Percentiles rank a stretch among this genome's conserved stretches.
These are phyloP conservation scores for Yamadazyma insecticola DNA, from an alignment of 805 yeast species.

Conservation along the genomic window DNA sequence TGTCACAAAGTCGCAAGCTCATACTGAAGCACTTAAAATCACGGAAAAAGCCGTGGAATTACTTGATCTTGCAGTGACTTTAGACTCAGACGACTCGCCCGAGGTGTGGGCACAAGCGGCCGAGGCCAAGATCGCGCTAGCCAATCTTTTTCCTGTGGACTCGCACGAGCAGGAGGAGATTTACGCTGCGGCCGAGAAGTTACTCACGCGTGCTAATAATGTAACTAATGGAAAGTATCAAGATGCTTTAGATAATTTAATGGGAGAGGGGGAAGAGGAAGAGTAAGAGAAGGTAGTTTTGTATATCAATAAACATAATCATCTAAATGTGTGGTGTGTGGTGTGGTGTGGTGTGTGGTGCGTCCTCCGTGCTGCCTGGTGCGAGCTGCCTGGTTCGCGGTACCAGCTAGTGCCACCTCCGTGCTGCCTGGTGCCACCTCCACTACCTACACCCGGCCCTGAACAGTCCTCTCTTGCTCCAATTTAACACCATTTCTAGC, in stretches of 20 bases:
- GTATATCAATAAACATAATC: too few relatives aligned
- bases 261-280: too few relatives aligned
- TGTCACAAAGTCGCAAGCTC: too few relatives aligned
- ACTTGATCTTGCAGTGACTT: conserved; percentile 45
- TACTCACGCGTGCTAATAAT: conserved; percentile 67
- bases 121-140: conserved; percentile 78
- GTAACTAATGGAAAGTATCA: conserved; percentile 75
- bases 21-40: conserved; percentile 11
- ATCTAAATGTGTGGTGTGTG: too few relatives aligned
- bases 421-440: too few relatives aligned
- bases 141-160: conserved; percentile 65
- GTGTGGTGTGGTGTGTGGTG: too few relatives aligned
- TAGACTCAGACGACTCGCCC: too few relatives aligned
- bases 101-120: conserved; percentile 80
- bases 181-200: conserved; percentile 66
- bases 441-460: conserved; percentile 28
- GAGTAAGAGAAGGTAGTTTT: too few relatives aligned
- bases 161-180: conserved; percentile 61
- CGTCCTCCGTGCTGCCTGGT: too few relatives aligned
- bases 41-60: conserved; percentile 53
- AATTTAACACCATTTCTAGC: conserved; percentile 80
- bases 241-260: conserved; percentile 54
- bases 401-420: too few relatives aligned
- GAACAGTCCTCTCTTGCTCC: conserved; percentile 78
- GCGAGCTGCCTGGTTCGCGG: too few relatives aligned